Base-by-base conservation (phyloP, 441 rosid species). In the Capsella rubella region DNA sequence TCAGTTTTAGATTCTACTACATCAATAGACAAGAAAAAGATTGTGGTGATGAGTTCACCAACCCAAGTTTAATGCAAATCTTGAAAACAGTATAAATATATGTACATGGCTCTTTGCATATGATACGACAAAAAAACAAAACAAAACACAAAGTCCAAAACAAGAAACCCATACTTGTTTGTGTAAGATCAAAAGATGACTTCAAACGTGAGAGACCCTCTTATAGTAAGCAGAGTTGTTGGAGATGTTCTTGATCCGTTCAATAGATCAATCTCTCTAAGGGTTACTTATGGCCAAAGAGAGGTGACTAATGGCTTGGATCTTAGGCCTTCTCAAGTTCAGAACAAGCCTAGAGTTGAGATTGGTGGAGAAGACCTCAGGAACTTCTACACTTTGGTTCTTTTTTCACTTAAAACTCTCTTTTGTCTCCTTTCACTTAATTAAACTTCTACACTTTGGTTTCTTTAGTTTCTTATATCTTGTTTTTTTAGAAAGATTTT, bases 311-410 rank as follows among this genome's bases (percentile, higher is more conserved):
- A 93, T 83, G 91, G 97, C 0, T 86, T 84, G 69, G 92, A 86
- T 68, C 84, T 90, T 67, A 91, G 90, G 70, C 97, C 97, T 2
- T 89, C 96, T 63, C 91, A 87, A 37, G 79, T 90, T 66, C 70
- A 72, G 58, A 78, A 67, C 79, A 95, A 81, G 61, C 98, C 98
- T 43, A 79, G 96, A 73, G 89, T 90, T 80, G 90, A 85, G 13
- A 79, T 93, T 70, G 98, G 97, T 59, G 96, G 96, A 6, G 82
- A 84, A 11, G 98, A 91, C 67, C 86, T 90, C 3, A 81, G 93
- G 75, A 90, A 84, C 47, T 93, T 89, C 83, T 93, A 88, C 78
- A 90, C 96, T 78, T 74, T 93, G 90, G 96, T 90, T 70, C 32
- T 16, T 16, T 16, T 13, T 15, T 18, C 32, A 18, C 28, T 74